These are phyloP conservation scores for Obelidium mucronatum DNA, from an alignment of 192 early-diverging fungal species.

Conservation along the genomic window DNA sequence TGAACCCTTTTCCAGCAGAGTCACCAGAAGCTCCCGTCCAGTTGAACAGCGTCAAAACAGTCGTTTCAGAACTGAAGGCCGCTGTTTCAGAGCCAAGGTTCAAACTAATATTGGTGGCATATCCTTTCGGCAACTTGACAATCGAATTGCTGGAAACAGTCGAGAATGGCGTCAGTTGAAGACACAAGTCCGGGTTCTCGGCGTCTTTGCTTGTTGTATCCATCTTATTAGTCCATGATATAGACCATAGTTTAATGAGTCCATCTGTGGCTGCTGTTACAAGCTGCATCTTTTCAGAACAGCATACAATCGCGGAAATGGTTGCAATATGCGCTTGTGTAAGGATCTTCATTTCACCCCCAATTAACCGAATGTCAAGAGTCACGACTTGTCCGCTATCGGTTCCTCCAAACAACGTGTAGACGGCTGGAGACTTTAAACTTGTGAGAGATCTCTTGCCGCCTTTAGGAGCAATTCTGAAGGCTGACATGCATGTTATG, in stretches of 20 bases:
- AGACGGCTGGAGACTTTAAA: constrained; percentile 38
- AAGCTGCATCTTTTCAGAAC: constrained; percentile 28
- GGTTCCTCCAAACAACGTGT: constrained; percentile 52
- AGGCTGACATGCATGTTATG: constrained; percentile 46
- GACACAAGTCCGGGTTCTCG: constrained; percentile 30
- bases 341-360: constrained; percentile 38
- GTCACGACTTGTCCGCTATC: constrained; percentile 58
- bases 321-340: constrained; percentile 47
- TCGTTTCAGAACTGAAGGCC: constrained; percentile 16
- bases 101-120: constrained; percentile 15
- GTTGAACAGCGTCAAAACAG: neutral
- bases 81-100: constrained; percentile 4
- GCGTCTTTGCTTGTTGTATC: constrained; percentile 27
- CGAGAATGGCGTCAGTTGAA: constrained; percentile 12
- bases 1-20: neutral
- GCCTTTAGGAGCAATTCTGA: constrained; percentile 35
- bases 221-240: constrained; percentile 36
- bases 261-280: constrained; percentile 46
- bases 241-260: constrained; percentile 47
- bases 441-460: constrained; percentile 16
- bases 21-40: too few relatives aligned
- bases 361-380: constrained; percentile 43
- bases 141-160: neutral
- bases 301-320: constrained; percentile 37
- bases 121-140: constrained; percentile 8